Base-by-base conservation (phyloP, 345 rosid species). In the Eucalyptus sideroxylon region DNA sequence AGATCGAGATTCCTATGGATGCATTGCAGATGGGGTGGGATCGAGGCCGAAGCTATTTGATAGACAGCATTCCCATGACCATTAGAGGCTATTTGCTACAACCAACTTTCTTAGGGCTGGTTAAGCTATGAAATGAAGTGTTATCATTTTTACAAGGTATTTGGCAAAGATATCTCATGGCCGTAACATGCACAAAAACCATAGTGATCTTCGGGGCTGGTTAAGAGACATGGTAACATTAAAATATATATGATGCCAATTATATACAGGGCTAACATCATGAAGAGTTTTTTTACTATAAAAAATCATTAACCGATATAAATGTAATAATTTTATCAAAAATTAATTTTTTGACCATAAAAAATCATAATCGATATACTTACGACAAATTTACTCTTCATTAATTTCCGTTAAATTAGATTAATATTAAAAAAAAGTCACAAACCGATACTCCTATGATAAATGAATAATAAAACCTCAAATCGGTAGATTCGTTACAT, bases 341-440 rank as follows among this genome's bases (percentile, higher is more conserved):
- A 53, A 53, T 0, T 53, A 53, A 19, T 21, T 53, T 53, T 53
- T 53, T 53, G 1, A 53, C 0, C 1, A 21, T 53, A 53, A 53
- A 53, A 53, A 21, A 8, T 0, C 10, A 0, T 19, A 53, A 53
- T 53, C 2, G 5, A 53, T 53, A 53, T 2, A 7, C 2, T 1
- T 17, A 0, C 0, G 0, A 19, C 0, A 53, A 21, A 53, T 53
- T 53, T 21, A 53, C 2, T 53, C 0, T 53, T 2, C 2, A 4
- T 21, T 21, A 53, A 0, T 21, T 53, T 53, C 0, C 0, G 1
- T 53, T 53, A 53, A 53, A 4, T 53, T 53, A 53, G 0, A 53
- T 53, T 0, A 53, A 53, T 53, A 53, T 53, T 2, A 19, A 53
- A 2, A 53, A 53, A 53, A 53, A 3, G n/a, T 0, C 24, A 53